Conservation (phyloP, 78 protist genomes). For the Dictyostelium intermedium region DNA sequence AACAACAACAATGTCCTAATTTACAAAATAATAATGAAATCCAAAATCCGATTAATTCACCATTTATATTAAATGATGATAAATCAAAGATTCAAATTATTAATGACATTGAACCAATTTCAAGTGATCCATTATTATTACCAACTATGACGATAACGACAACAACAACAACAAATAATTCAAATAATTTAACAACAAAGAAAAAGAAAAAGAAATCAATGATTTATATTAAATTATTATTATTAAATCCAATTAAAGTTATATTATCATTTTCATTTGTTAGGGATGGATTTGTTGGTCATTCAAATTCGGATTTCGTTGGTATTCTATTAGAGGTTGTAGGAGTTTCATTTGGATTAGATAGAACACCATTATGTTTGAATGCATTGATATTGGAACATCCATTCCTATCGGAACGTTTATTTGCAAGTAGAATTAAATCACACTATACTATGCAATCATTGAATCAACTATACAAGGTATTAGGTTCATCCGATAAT, state of each 20-base stretch:
- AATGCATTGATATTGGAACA: slow-evolving; percentile 77
- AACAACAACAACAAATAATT: background rate
- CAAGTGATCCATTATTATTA: background rate
- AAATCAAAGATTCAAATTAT: background rate
- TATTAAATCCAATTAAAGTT: slow-evolving; percentile 79
- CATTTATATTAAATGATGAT: background rate
- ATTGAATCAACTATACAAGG: slow-evolving; percentile 65
- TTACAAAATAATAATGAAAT: background rate
- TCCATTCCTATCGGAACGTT: slow-evolving; percentile 72
- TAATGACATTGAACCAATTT: background rate
- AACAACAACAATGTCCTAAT: background rate
- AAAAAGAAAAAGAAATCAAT: slow-evolving; percentile 23
- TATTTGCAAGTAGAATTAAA: slow-evolving; percentile 49
- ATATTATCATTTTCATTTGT: slow-evolving; percentile 75
- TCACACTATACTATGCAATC: slow-evolving; percentile 78
- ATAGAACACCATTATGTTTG: slow-evolving; percentile 64
- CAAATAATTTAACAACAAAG: background rate
- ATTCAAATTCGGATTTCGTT: slow-evolving; percentile 18
- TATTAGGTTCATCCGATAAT: slow-evolving; percentile 86
- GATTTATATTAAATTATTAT: slow-evolving; percentile 68
- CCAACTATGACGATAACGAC: background rate
- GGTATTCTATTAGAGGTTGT: slow-evolving; percentile 48
- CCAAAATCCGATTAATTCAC: background rate
- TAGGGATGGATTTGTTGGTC: slow-evolving; percentile 62
- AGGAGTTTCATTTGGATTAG: slow-evolving; percentile 69